Evolutionary conservation across 2,329 filamentous ascomycete species (phyloP).

Genomic region (Westerdykella sp.): DNA sequence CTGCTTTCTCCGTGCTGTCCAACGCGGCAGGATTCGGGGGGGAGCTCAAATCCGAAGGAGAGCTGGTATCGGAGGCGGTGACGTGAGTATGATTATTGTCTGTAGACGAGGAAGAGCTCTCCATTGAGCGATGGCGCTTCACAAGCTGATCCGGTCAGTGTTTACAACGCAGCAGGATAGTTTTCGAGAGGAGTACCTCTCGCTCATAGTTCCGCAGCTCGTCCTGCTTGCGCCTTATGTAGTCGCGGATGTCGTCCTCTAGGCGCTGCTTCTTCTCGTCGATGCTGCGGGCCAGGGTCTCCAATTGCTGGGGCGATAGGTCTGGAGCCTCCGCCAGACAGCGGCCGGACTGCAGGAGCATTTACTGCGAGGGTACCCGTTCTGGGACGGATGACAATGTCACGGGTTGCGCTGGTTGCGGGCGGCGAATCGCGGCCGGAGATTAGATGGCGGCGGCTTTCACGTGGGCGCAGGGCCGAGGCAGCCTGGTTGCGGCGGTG

Average conservation of each 20-base stretch:
- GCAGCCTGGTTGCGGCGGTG: background rate
- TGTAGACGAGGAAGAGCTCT: constrained; percentile 1
- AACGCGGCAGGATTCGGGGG: background rate
- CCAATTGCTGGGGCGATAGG: constrained; percentile 28
- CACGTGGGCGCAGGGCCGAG: background rate
- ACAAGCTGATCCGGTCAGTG: constrained; percentile 21
- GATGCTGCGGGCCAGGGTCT: constrained; percentile 26
- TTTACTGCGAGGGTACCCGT: constrained; percentile 12
- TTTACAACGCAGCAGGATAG: constrained; percentile 1
- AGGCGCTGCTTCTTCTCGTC: constrained; percentile 33
- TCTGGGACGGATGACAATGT: constrained; percentile 17
- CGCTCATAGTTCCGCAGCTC: constrained; percentile 28
- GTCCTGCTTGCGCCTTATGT: constrained; percentile 29
- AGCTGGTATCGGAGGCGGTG: background rate
- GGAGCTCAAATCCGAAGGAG: background rate
- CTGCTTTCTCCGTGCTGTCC: background rate
- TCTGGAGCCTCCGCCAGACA: constrained; percentile 29
- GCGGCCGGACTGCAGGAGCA: constrained; percentile 27
- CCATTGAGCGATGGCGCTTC: constrained; percentile 27
- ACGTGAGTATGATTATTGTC: background rate
- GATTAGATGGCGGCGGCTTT: background rate
- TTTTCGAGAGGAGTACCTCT: constrained; percentile 17
- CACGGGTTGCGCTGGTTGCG: constrained; percentile 4
- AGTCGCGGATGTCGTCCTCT: constrained; percentile 31
- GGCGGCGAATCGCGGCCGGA: too few species aligned